A percentile compares a stretch with the other conserved stretches of the same genome.
These are phyloP conservation scores for baker's yeast (Saccharomyces cerevisiae) DNA, from an alignment of 805 yeast genomes.

Conservation along the genomic window DNA sequence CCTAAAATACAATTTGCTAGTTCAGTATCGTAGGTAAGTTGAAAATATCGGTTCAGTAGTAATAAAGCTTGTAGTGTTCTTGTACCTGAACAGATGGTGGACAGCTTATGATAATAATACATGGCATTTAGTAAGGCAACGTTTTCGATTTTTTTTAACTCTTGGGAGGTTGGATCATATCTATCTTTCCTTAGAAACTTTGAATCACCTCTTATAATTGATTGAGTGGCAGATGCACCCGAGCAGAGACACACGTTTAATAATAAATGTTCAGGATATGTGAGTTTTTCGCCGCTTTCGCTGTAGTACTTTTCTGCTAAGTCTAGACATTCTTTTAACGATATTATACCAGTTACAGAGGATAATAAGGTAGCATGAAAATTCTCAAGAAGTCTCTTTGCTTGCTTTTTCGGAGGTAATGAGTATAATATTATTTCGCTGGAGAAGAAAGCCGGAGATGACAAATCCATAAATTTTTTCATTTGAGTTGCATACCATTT, in stretches of 20 bases:
- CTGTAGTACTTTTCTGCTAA: conserved; percentile 17
- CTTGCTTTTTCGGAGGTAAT: conserved; percentile 20
- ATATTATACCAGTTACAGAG: conserved; percentile 14
- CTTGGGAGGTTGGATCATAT: conserved; percentile 15
- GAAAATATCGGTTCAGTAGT: conserved; percentile 35
- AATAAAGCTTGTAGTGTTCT: conserved; percentile 45
- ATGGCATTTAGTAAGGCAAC: conserved; percentile 35
- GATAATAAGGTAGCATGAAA: conserved; percentile 13
- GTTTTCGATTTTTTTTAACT: conserved; percentile 24
- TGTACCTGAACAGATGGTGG: conserved; percentile 44
- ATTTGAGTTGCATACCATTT: conserved; percentile 23
- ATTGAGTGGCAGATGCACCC: conserved; percentile 16
- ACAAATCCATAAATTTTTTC: conserved; percentile 19
- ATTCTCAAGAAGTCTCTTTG: conserved; percentile 18
- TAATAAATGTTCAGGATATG: conserved; percentile 22
- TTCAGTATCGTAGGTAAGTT: conserved; percentile 34
- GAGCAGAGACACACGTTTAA: conserved; percentile 19
- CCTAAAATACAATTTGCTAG: conserved; percentile 36
- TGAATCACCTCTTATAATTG: conserved; percentile 9
- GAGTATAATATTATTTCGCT: conserved; percentile 12
- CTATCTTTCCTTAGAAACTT: conserved; percentile 16
- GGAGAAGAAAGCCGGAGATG: conserved; percentile 14
- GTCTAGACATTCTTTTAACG: conserved; percentile 12
- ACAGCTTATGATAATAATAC: conserved; percentile 45
- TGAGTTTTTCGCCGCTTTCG: conserved; percentile 6